Evolutionary conservation across 2,329 filamentous ascomycete species (phyloP).

Genomic region (Scedosporium apiospermum): DNA sequence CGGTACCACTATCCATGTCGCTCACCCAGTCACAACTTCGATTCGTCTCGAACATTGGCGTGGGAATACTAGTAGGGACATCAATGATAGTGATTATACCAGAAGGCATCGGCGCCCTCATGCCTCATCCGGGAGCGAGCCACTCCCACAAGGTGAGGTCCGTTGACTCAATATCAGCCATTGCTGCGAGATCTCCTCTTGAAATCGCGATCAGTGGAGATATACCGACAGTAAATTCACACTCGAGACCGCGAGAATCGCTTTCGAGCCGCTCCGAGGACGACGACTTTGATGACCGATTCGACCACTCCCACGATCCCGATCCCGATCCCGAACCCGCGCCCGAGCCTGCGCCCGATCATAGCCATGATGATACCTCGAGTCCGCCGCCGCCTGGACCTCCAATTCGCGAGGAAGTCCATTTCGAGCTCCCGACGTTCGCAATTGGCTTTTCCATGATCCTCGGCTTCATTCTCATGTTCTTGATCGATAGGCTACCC

Average conservation of each 20-base stretch:
- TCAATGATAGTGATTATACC: constrained; percentile 96
- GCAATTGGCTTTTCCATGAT: constrained; percentile 84
- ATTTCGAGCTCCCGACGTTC: constrained; percentile 47
- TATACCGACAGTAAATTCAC: not conserved
- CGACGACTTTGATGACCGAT: not conserved
- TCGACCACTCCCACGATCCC: not conserved
- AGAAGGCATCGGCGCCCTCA: constrained; percentile 87
- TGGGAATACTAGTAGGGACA: constrained; percentile 89
- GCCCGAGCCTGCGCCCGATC: not conserved
- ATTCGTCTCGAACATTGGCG: constrained; percentile 82
- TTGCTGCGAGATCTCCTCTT: not conserved
- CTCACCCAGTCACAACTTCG: constrained; percentile 81
- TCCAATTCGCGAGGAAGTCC: constrained; percentile 18
- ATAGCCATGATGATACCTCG: constrained; percentile 1
- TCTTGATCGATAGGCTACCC: constrained; percentile 81
- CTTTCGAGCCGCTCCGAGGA: not conserved
- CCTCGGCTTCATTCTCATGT: constrained; percentile 91
- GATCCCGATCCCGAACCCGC: not conserved
- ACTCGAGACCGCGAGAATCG: not conserved
- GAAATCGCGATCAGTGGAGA: not conserved
- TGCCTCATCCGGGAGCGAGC: constrained; percentile 39
- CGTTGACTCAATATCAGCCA: not conserved
- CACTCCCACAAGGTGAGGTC: constrained; percentile 25
- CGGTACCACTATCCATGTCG: constrained; percentile 79
- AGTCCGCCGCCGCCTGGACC: constrained; percentile 11